Evolutionary conservation across 192 early-diverging fungal species (phyloP), one percentile per base, ranked within the genome.

Genomic region (Endogone sp.): DNA sequence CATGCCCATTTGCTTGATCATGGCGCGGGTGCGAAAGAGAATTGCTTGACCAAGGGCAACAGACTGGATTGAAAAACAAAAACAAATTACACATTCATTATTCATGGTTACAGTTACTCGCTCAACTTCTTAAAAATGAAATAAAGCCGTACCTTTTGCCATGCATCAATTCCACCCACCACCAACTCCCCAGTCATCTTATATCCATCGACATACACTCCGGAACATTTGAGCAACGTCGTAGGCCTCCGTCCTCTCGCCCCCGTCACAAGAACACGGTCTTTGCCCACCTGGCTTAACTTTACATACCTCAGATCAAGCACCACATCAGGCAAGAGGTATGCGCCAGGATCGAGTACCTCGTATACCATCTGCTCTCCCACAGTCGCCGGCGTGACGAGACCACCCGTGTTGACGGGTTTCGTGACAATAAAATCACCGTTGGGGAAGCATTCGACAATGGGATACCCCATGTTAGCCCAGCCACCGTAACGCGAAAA

Each of bases 321-420:
- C 54, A 86, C 80, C 20, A 90, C 88, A 67, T 90, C 88, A 8
- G 88, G 88, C 11, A 90, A 75, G 25, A 87, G 70, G 67, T 90
- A 90, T 0, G 79, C 66, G n/a, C 84, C 81, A 32, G 88, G 88
- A 69, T 90, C 86, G 61, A 90, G 58, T 31, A 86, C 80, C 68
- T 90, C 88, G 65, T 90, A 90, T 4, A 90, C 66, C 59, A 90
- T 81, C 63, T 90, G 88, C 64, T 90, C 88, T 22, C 78, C 71
- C 2, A 90, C 88, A 0, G 86, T 88, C 2, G 75, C 81, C 13
- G 80, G 66, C 0, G 81, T 79, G 1, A 90, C 88, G 10, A 88
- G 27, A 56, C 88, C 88, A 16, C 88, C 88, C 2, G 88, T 90
- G 37, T 81, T 77, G 1, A 79, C 80, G 4, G 85, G 84, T 66